phyloP scores from a whole-genome alignment of 768 basidiomycete species.

The Peribolospora baueri region DNA sequence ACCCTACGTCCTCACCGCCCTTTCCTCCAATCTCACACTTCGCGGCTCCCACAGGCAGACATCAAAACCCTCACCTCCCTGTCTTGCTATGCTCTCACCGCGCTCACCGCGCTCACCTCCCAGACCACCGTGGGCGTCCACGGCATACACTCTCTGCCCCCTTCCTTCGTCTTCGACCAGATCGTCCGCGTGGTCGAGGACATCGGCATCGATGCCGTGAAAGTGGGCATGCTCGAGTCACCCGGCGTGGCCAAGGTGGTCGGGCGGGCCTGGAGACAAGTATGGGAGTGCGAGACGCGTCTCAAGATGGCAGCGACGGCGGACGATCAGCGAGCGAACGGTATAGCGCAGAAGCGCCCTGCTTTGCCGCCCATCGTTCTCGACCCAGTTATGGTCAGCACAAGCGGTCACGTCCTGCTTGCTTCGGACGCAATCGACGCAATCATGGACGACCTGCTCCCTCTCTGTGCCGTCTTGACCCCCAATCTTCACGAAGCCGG shows the following conservation, averaged over 20 bases:
- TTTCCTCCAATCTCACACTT: no score
- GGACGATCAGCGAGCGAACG: no score
- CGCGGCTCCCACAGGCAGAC: slow-evolving; percentile 31
- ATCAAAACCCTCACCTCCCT: slow-evolving; percentile 60
- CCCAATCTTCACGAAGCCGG: slow-evolving; percentile 67
- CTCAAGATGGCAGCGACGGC: slow-evolving; percentile 13
- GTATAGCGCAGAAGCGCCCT: background rate
- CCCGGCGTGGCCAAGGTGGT: slow-evolving; percentile 31
- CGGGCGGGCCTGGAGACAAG: no score
- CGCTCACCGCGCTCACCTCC: slow-evolving; percentile 61
- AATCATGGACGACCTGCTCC: slow-evolving; percentile 40
- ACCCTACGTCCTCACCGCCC: no score
- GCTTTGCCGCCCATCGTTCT: slow-evolving; percentile 30
- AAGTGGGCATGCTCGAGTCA: slow-evolving; percentile 72
- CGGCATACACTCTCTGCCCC: slow-evolving; percentile 39
- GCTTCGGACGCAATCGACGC: slow-evolving; percentile 37
- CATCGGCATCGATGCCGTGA: slow-evolving; percentile 44
- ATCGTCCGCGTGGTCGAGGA: slow-evolving; percentile 47
- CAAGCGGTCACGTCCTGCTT: slow-evolving; percentile 59
- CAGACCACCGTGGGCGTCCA: slow-evolving; percentile 75
- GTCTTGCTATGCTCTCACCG: slow-evolving; percentile 54
- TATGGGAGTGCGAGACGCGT: slow-evolving; percentile 16
- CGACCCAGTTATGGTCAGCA: slow-evolving; percentile 80
- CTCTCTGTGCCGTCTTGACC: slow-evolving; percentile 46
- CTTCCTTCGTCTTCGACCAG: slow-evolving; percentile 51